Conservation (phyloP, 495 filamentous ascomycete species). For the Podospora appendiculata region DNA sequence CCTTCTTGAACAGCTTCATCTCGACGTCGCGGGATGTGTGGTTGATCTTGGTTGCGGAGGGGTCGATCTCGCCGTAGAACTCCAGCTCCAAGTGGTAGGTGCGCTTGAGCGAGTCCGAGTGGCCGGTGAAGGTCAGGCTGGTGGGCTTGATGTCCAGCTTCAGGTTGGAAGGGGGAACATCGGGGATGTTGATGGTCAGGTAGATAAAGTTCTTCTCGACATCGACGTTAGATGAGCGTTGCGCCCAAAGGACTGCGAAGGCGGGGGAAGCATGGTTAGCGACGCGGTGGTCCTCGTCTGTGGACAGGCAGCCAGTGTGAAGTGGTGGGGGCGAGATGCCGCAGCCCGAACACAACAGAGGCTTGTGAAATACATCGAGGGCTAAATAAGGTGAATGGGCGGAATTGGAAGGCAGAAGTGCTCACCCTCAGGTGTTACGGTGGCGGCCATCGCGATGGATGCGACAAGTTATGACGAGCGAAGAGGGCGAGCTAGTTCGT, state of each 20-base stretch:
- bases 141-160: slow-evolving; percentile 74
- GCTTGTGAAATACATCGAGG: not conserved
- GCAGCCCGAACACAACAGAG: too few relatives aligned
- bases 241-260: slow-evolving; percentile 82
- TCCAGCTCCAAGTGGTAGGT: slow-evolving; percentile 82
- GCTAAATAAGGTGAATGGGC: not conserved
- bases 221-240: slow-evolving; percentile 80
- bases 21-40: slow-evolving; percentile 80
- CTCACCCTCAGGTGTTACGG: slow-evolving; percentile 26
- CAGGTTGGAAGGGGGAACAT: slow-evolving; percentile 60
- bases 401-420: not conserved
- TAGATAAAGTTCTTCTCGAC: slow-evolving; percentile 84
- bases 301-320: not conserved
- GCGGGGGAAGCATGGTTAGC: not conserved
- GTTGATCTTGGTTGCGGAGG: slow-evolving; percentile 68
- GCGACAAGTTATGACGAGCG: not conserved
- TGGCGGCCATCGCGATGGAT: slow-evolving; percentile 17
- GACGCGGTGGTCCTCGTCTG: not conserved
- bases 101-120: slow-evolving; percentile 69
- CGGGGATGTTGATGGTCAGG: slow-evolving; percentile 79
- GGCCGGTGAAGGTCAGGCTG: slow-evolving; percentile 71
- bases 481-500: not conserved
- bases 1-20: slow-evolving; percentile 93
- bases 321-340: not conserved
- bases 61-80: slow-evolving; percentile 88